Evolutionary conservation across 1,284 basidiomycete genomes (phyloP).

Genomic region (Phlebopus sp.): DNA sequence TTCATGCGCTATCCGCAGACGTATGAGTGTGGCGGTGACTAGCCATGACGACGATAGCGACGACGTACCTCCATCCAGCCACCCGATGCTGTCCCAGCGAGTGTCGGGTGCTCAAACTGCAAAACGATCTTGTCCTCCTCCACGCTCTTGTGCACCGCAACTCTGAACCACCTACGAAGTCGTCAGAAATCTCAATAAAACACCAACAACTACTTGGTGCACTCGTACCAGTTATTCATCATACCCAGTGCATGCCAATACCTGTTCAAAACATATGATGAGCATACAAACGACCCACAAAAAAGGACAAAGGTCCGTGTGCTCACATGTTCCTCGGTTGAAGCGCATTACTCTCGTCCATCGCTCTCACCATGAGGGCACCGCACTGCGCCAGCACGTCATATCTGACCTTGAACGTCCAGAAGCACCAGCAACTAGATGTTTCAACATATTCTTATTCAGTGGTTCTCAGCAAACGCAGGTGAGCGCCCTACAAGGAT

Average conservation of each 20-base stretch:
- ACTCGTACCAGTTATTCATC: conserved; percentile 54
- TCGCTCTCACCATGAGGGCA: conserved; percentile 52
- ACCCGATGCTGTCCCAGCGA: conserved; percentile 47
- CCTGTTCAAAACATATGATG: conserved; percentile 10
- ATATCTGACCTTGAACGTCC: conserved; percentile 45
- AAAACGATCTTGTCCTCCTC: conserved; percentile 31
- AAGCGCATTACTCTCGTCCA: conserved; percentile 52
- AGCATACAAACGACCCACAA: background rate
- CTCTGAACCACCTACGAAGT: conserved; percentile 52
- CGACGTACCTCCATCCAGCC: conserved; percentile 58
- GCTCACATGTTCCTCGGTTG: conserved; percentile 50
- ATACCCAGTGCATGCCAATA: conserved; percentile 54
- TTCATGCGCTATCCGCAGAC: conserved; percentile 42
- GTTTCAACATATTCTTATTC: background rate
- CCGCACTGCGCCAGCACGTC: conserved; percentile 35
- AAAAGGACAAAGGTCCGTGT: background rate
- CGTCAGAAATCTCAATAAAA: background rate
- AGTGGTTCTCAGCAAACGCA: background rate
- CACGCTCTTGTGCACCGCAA: conserved; percentile 45
- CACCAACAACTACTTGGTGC: background rate
- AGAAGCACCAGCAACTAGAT: conserved; percentile 64
- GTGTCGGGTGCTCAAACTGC: conserved; percentile 62
- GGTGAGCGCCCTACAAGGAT: conserved; percentile 38
- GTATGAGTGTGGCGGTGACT: background rate
- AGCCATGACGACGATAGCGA: background rate